Conservation (phyloP, 139 green algal species). For the Chlorella ohadii region DNA sequence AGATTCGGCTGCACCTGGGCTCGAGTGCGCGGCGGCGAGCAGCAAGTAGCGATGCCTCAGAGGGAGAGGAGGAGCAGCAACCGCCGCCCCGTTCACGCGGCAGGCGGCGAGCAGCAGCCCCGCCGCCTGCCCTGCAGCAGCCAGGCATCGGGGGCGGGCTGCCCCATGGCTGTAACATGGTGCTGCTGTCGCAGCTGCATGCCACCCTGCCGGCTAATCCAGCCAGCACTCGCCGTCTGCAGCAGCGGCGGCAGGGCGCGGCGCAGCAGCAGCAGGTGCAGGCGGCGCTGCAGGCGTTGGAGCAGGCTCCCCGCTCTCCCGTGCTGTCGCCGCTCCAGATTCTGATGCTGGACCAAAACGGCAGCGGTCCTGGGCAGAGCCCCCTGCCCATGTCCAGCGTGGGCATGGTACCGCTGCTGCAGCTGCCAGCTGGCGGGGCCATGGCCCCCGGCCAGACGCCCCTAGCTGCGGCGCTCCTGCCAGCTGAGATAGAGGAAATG, state of each 20-base stretch:
- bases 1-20: no score
- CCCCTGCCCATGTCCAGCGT: background rate
- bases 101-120: no score
- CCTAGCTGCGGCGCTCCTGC: background rate
- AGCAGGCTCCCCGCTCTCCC: background rate
- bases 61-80: no score
- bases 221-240: background rate
- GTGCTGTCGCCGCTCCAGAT: background rate
- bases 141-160: no score
- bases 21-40: no score
- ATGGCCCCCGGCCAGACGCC: background rate
- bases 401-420: background rate
- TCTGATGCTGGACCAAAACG: background rate
- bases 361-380: conserved; percentile 8
- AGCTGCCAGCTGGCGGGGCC: background rate
- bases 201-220: background rate
- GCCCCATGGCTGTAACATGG: background rate
- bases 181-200: background rate
- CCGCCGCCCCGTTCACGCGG: no score
- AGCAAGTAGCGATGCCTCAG: no score
- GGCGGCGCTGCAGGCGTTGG: background rate
- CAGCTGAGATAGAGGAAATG: background rate
- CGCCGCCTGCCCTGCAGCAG: no score
- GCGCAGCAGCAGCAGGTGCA: background rate
- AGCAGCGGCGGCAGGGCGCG: background rate